Base-by-base conservation (phyloP, 139 green algal species). In the Diplosphaera chodatii region DNA sequence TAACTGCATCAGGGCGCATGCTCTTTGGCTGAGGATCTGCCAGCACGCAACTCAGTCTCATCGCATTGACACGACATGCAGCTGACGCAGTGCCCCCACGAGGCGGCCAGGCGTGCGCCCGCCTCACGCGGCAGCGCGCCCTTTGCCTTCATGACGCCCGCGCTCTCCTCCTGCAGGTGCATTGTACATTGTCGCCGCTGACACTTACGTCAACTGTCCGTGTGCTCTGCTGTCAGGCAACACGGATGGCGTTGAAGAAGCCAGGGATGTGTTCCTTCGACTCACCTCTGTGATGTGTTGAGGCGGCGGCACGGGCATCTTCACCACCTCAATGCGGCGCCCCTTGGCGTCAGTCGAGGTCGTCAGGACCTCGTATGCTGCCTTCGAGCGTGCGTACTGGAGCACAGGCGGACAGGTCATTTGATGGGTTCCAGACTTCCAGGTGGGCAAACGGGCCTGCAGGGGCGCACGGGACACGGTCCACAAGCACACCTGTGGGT, bases 261-360 rank as follows among this genome's bases (percentile, higher is more conserved):
- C n/a, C n/a, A n/a, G n/a, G n/a, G n/a, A n/a, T n/a, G n/a, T n/a
- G n/a, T n/a, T n/a, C n/a, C n/a, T n/a, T n/a, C n/a, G n/a, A n/a
- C n/a, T 3, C 48, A 85, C 73, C 34, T 83, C 31, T 15, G 76
- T 83, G 32, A 67, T 72, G 74, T 78, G 71, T 75, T 91, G 82
- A 10, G 78, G 76, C 27, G 76, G 75, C 25, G 88, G 88, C 71
- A 85, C 69, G 1, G 79, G 88, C 70, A 94, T 56, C 82, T 94
- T 92, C 33, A 88, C 68, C 18, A 93, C 80, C 34, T 84, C 48
- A 20, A 94, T 74, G 30, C 56, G 29, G 2, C 86, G 76, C 0
- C 88, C 88, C 59, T 72, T 70, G 15, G 88, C 88, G 67, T 94
- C 88, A 2, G 56, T 77, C 29, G 69, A 27, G 2, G 10, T 55